Conservation (phyloP, 2,329 filamentous ascomycete genomes). For the Aureobasidium sp. region DNA sequence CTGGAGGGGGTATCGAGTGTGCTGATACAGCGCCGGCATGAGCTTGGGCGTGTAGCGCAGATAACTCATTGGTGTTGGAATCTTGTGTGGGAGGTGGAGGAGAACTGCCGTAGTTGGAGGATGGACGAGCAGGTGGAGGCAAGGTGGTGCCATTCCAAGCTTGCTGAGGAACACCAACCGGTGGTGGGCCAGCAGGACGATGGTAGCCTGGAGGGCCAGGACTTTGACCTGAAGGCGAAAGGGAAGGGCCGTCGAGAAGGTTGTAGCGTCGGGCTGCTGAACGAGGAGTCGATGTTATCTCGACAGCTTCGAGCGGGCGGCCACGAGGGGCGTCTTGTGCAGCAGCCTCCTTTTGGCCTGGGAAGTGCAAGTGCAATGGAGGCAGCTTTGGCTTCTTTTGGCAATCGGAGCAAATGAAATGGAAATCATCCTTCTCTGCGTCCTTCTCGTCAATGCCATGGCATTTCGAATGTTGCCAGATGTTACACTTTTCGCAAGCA, state of each 20-base stretch:
- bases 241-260: conserved; percentile 29
- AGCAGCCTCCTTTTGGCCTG: conserved; percentile 5
- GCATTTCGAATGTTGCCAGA: conserved; percentile 96
- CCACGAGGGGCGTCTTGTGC: conserved; percentile 19
- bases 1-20: conserved; percentile 19
- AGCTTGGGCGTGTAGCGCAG: conserved; percentile 26
- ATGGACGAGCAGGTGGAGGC: conserved; percentile 21
- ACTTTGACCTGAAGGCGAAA: conserved; percentile 39
- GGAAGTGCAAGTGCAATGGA: conserved; percentile 46
- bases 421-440: conserved; percentile 78
- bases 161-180: conserved; percentile 23
- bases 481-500: conserved; percentile 85
- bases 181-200: conserved; percentile 18
- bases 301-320: conserved; percentile 20
- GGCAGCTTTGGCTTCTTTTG: conserved; percentile 60
- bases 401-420: conserved; percentile 78
- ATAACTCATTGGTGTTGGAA: conserved; percentile 20
- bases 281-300: conserved; percentile 19
- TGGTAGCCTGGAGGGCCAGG: conserved; percentile 35
- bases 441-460: conserved; percentile 70
- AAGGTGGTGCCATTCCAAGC: conserved; percentile 25
- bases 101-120: conserved; percentile 20
- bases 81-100: conserved; percentile 17
- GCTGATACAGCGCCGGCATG: conserved; percentile 27
- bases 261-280: conserved; percentile 16